Evolutionary conservation across 1,284 basidiomycete species (phyloP).

Genomic region (Caloboletus inedulis): DNA sequence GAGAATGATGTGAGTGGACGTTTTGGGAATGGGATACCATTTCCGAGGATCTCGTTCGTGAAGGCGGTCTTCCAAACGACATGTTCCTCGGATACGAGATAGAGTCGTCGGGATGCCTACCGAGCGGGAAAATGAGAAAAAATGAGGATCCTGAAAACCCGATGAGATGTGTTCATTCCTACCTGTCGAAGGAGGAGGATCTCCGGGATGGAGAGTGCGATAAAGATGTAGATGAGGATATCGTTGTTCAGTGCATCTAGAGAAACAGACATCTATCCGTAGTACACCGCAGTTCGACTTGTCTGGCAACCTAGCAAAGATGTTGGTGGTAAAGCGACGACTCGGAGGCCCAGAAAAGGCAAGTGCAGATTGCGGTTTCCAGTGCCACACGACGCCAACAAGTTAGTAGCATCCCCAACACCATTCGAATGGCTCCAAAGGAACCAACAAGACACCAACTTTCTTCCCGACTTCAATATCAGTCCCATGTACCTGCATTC

Average conservation of each 20-base stretch:
- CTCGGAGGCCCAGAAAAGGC: conserved; percentile 21
- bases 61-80: conserved; percentile 57
- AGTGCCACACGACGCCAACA: too few relatives aligned
- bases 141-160: not conserved
- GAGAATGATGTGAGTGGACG: conserved; percentile 32
- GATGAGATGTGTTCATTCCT: conserved; percentile 4
- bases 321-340: not conserved
- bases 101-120: conserved; percentile 51
- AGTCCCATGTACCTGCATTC: conserved; percentile 51
- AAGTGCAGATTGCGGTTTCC: conserved; percentile 5
- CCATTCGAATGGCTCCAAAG: conserved; percentile 50
- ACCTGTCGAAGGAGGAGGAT: conserved; percentile 51
- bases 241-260: conserved; percentile 42
- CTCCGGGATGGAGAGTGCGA: conserved; percentile 44
- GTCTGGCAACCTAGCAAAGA: not conserved
- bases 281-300: not conserved
- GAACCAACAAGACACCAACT: conserved; percentile 67
- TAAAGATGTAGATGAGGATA: conserved; percentile 46
- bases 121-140: not conserved
- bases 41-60: conserved; percentile 38
- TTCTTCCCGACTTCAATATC: conserved; percentile 60
- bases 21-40: conserved; percentile 48
- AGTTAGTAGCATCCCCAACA: too few relatives aligned
- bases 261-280: conserved; percentile 17
- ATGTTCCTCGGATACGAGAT: conserved; percentile 41